Percentiles rank a stretch among this genome's conserved stretches.
Conservation (phyloP, 495 filamentous ascomycete species). For the Niebla homalea region DNA sequence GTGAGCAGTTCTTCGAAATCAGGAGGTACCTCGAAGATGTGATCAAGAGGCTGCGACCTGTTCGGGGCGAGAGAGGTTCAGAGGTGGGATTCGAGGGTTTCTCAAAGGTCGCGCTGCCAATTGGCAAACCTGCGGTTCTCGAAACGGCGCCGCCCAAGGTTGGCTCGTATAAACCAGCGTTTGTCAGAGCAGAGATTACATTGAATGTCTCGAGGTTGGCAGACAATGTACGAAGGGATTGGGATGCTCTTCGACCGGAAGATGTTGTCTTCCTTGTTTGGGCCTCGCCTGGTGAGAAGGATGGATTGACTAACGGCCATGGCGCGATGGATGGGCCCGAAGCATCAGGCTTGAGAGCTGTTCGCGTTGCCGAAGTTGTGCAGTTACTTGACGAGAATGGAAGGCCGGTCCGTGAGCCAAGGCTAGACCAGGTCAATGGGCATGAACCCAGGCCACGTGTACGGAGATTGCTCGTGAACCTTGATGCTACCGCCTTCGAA, state of each 20-base stretch:
- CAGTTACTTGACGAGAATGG: conserved; percentile 86
- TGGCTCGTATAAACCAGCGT: conserved; percentile 71
- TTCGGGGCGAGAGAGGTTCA: conserved; percentile 41
- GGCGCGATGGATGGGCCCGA: conserved; percentile 37
- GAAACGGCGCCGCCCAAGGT: conserved; percentile 77
- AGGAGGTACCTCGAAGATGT: conserved; percentile 77
- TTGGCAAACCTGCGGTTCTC: conserved; percentile 74
- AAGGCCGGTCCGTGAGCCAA: conserved; percentile 51
- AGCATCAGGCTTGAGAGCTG: conserved; percentile 48
- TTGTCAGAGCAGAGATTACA: conserved; percentile 76
- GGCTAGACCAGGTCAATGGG: conserved; percentile 36
- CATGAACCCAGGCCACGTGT: conserved; percentile 39
- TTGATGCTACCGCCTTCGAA: conserved; percentile 71
- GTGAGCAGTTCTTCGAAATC: conserved; percentile 89
- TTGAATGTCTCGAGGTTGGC: conserved; percentile 70
- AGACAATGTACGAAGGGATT: conserved; percentile 66
- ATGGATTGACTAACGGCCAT: conserved; percentile 41
- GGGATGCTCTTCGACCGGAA: conserved; percentile 78
- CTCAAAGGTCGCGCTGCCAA: conserved; percentile 82
- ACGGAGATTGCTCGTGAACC: conserved; percentile 60
- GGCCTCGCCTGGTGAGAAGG: conserved; percentile 43
- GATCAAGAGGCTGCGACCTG: conserved; percentile 66
- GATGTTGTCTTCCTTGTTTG: conserved; percentile 83
- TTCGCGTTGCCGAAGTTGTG: conserved; percentile 76
- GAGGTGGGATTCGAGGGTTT: conserved; percentile 68